Base-by-base conservation (phyloP, 352 stramenopile species). In the Globisporangium abappressorium region DNA sequence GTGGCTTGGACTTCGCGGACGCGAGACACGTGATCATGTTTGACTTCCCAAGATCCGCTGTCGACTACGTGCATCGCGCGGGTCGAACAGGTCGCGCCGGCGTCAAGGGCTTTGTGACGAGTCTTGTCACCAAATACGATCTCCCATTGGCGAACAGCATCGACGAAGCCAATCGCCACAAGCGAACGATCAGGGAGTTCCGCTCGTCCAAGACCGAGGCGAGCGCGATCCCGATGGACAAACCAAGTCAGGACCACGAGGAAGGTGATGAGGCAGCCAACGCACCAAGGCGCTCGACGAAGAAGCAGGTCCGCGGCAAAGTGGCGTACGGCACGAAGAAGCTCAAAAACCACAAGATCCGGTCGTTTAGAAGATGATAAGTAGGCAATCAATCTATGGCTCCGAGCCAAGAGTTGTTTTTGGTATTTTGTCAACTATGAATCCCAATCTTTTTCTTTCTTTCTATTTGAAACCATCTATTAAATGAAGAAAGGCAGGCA, bases 11-110 rank as follows among this genome's bases (percentile, higher is more conserved):
- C 74, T 88, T 98, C 54, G 80, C 86, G 9, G 74, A 79, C 18
- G 92, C 98, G 15, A 89, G 89, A 65, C 90, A 95, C 55, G 90
- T 99, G 12, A 79, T 99, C 20, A 97, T 98, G 77, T 90, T 98
- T 54, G 93, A 98, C 75, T 98, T 98, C 69, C 94, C 95, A 0
- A 81, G 82, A 33, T 96, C 91, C 51, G 92, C 95, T 22, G 93
- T 98, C 24, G 83, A 97, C 72, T 97, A 98, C 79, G 87, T 99
- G 56, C 96, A 99, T 79, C 91, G 96, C 26, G 87, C 85, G 34
- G 87, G 87, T 5, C 83, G 87, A 24, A 91, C 87, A 0, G 87
- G 87, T 0, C 74, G 87, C 56, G 85, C 83, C 3, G 83, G 84
- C 0, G 79, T 85, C 53, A 57, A 67, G 15, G 87, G 87, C 15